Conservation (phyloP, 192 early-diverging fungal species). For the Anaeromyces robustus region DNA sequence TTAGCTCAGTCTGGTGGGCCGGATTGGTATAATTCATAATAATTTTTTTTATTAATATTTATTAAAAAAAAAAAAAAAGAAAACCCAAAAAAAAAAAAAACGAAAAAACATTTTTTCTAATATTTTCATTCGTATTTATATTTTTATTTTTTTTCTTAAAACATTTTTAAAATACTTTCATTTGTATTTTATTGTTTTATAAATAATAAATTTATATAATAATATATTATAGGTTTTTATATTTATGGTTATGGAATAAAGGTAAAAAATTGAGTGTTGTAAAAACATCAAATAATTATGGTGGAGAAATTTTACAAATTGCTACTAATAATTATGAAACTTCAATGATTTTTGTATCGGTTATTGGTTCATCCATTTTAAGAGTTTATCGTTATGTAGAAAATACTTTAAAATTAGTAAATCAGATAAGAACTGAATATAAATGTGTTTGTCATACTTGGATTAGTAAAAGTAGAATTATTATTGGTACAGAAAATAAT, state of each 20-base stretch:
- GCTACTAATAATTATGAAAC: background rate
- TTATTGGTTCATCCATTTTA: background rate
- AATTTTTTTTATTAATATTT: background rate
- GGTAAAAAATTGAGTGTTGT: background rate
- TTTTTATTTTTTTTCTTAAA: no score
- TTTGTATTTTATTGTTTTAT: no score
- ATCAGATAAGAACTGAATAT: conserved; percentile 6
- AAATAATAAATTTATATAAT: background rate
- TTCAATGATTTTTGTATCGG: background rate
- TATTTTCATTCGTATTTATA: background rate
- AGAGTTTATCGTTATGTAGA: background rate
- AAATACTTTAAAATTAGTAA: background rate
- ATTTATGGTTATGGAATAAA: conserved; percentile 35
- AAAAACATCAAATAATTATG: conserved; percentile 1
- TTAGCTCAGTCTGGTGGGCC: conserved; percentile 20
- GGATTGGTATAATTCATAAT: conserved; percentile 7
- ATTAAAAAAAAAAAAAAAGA: background rate
- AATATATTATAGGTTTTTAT: conserved; percentile 16
- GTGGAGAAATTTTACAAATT: background rate
- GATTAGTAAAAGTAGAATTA: conserved; percentile 21
- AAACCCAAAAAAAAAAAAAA: background rate
- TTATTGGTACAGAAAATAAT: conserved; percentile 28
- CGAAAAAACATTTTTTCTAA: background rate
- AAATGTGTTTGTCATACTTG: conserved; percentile 29
- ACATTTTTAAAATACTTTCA: no score